A percentile compares a stretch with the other conserved stretches of the same genome.
phyloP scores from a whole-genome alignment of 2,329 filamentous ascomycete species.

The Hortaea werneckii region DNA sequence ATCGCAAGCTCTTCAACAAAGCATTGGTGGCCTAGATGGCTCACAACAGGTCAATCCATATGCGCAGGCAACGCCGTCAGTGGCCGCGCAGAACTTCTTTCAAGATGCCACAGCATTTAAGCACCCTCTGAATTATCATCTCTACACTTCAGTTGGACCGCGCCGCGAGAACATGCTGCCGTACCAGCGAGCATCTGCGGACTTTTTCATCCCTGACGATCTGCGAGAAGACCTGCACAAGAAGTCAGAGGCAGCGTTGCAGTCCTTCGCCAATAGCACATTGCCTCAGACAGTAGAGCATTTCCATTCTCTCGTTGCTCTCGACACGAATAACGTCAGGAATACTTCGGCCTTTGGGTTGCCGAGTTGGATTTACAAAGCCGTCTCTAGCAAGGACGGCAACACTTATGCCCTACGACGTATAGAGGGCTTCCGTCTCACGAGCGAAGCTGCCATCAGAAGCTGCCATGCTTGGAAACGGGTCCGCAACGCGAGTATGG shows the following conservation, averaged over 20 bases:
- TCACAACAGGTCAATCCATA: constrained; percentile 53
- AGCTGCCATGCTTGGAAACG: constrained; percentile 84
- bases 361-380: constrained; percentile 91
- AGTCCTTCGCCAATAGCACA: constrained; percentile 64
- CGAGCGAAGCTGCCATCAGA: constrained; percentile 79
- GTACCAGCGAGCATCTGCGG: constrained; percentile 78
- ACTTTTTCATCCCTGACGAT: constrained; percentile 84
- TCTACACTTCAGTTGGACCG: constrained; percentile 82
- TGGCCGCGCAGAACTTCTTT: constrained; percentile 59
- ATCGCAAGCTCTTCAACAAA: constrained; percentile 9
- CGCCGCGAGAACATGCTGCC: constrained; percentile 69
- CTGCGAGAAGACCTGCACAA: constrained; percentile 80
- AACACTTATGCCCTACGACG: constrained; percentile 78
- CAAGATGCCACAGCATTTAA: constrained; percentile 47
- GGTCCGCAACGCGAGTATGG: constrained; percentile 69
- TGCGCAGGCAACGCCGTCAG: constrained; percentile 55
- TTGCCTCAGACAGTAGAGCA: constrained; percentile 68
- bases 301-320: constrained; percentile 83
- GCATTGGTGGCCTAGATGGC: constrained; percentile 19
- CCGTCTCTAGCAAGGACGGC: constrained; percentile 77
- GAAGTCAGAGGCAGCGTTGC: constrained; percentile 74
- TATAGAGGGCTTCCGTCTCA: constrained; percentile 79
- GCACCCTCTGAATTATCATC: constrained; percentile 69
- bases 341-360: constrained; percentile 74
- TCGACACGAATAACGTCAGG: constrained; percentile 74